phyloP scores from a whole-genome alignment of 225 moss, liverwort and hornwort species.

The Pseudoscleropodium purum region DNA sequence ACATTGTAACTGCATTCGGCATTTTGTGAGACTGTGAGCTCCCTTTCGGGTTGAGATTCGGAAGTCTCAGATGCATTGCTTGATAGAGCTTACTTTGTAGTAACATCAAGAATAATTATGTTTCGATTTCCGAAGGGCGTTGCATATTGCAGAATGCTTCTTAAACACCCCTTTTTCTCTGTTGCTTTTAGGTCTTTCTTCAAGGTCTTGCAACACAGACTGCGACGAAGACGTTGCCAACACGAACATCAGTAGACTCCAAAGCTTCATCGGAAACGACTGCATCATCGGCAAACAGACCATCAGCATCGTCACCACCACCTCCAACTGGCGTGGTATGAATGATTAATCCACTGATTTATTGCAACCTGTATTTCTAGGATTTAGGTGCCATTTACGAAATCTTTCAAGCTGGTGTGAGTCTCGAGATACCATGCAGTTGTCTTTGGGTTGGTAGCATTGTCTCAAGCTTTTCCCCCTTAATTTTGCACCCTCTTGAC shows the following conservation, averaged over 20 bases:
- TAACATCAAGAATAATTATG: not conserved
- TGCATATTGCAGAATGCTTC: not conserved
- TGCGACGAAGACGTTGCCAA: not conserved
- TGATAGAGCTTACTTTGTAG: not conserved
- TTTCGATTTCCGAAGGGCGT: not conserved
- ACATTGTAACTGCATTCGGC: not conserved
- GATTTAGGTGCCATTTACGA: not conserved
- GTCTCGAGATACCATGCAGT: not conserved
- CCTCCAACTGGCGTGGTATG: slow-evolving; percentile 20
- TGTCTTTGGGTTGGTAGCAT: not conserved
- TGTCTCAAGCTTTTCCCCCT: not conserved
- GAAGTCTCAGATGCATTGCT: not conserved
- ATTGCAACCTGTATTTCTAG: not conserved
- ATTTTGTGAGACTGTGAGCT: not conserved
- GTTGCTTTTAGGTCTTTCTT: slow-evolving; percentile 10
- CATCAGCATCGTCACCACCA: not conserved
- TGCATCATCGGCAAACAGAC: not conserved
- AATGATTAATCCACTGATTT: not conserved
- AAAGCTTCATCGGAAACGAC: slow-evolving; percentile 1
- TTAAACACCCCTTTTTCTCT: not conserved
- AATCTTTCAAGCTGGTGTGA: not conserved
- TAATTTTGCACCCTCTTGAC: not conserved
- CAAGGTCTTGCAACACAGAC: slow-evolving; percentile 20
- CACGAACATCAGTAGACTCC: not conserved
- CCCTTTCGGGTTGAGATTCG: not conserved